Percentiles rank a stretch among this genome's conserved stretches.
Evolutionary conservation across 1,139 yeast species (phyloP).

Genomic region (Citeromyces siamensis): DNA sequence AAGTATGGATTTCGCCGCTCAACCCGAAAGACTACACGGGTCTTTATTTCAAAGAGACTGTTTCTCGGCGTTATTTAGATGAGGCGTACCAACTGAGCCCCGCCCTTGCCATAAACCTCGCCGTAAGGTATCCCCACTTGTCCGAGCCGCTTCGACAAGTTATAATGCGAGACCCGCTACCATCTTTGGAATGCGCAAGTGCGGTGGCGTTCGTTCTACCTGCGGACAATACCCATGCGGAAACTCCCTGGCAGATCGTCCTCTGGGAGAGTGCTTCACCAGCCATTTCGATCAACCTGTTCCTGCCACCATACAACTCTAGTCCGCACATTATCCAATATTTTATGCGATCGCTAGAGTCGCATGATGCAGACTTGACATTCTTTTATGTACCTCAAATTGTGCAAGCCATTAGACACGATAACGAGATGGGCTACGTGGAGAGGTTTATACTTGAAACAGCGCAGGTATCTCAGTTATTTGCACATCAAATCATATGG

Average conservation of each 20-base stretch:
- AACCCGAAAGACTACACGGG: conserved; percentile 32
- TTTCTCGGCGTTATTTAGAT: conserved; percentile 24
- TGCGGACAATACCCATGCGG: conserved; percentile 26
- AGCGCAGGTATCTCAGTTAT: conserved; percentile 79
- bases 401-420: conserved; percentile 84
- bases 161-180: conserved; percentile 44
- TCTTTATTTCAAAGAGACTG: conserved; percentile 20
- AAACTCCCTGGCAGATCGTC: conserved; percentile 31
- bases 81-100: conserved; percentile 65
- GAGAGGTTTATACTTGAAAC: conserved; percentile 85
- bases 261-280: conserved; percentile 79
- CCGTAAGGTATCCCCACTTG: conserved; percentile 33
- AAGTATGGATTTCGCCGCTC: conserved; percentile 73
- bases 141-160: conserved; percentile 23
- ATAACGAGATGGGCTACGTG: conserved; percentile 62
- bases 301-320: conserved; percentile 62
- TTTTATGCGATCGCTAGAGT: conserved; percentile 82
- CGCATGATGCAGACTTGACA: conserved; percentile 78
- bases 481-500: conserved; percentile 98
- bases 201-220: conserved; percentile 50
- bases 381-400: conserved; percentile 98
- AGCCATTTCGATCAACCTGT: conserved; percentile 73
- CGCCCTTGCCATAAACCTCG: conserved; percentile 58
- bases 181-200: conserved; percentile 47
- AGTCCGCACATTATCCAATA: conserved; percentile 70